Evolutionary conservation across 2,329 filamentous ascomycete species (phyloP), one percentile per base, ranked within the genome.

Genomic region (Paraphaeosphaeria minitans): DNA sequence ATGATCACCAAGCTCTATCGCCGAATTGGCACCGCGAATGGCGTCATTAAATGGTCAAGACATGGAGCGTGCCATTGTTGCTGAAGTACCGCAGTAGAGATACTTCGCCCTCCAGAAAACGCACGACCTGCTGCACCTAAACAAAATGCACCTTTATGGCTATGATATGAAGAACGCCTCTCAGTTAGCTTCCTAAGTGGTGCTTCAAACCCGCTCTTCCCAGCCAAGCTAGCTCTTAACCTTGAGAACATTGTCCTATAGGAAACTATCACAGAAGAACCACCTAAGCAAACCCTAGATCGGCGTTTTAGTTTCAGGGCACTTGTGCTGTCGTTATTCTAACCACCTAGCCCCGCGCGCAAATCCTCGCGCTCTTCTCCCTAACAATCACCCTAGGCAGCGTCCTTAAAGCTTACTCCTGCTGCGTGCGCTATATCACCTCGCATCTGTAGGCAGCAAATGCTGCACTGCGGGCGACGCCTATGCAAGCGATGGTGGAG

Each of bases 401-500:
- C 22, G 48, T 69, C 14, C 22, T 69, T 42, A 47, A 69, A 55
- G 61, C 59, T 7, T 61, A 68, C 37, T 68, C 65, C 42, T 55
- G 33, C 56, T 56, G 60, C 16, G 46, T 68, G 3, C 63, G 64
- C 8, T 64, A 61, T 54, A 22, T 68, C 2, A 39, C 68, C 10
- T 50, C 59, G 6, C 61, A 66, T 1, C 16, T 70, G 2, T 59
- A 56, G 16, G 61, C 61, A 13, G 62, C 60, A 1, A 54, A 64
- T 4, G 37, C 50, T 14, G 59, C 52, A 2, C 45, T 66, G 49
- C 16, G 39, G n/a, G 58, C 46, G 29, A 58, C 54, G 1, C 67
- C 67, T 10, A 55, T 63, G 8, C 57, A 51, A 14, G 65, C 56
- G 14, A 59, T 63, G 56, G 67, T 78, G 41, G 66, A 77, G 13